Percentiles rank a stretch among this genome's conserved stretches.
Conservation (phyloP, 768 basidiomycete species). For the Serpula lacrymans region DNA sequence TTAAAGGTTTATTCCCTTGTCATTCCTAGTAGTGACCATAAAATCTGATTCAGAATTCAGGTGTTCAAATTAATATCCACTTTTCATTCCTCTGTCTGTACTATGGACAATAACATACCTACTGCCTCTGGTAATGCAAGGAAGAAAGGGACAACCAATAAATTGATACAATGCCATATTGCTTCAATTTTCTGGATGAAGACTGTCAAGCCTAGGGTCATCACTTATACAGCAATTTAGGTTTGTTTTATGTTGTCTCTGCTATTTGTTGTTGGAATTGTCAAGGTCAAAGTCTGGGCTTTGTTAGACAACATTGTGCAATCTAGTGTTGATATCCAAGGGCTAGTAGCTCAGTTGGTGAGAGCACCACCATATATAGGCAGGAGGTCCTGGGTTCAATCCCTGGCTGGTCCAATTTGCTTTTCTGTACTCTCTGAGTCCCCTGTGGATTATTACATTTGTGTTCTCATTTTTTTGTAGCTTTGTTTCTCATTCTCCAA, state of each 20-base stretch:
- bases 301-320: too few species aligned
- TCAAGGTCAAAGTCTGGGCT: too few species aligned
- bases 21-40: background rate
- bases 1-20: constrained; percentile 13
- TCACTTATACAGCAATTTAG: constrained; percentile 17
- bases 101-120: background rate
- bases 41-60: too few species aligned
- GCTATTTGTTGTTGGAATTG: too few species aligned
- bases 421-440: too few species aligned
- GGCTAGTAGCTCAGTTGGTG: too few species aligned
- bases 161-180: constrained; percentile 6
- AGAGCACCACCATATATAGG: too few species aligned
- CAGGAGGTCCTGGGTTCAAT: too few species aligned
- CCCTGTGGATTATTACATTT: too few species aligned
- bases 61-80: constrained; percentile 8
- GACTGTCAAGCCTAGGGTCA: constrained; percentile 10
- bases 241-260: too few species aligned
- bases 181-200: constrained; percentile 9
- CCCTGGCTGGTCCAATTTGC: too few species aligned
- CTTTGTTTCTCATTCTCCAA: constrained; percentile 13
- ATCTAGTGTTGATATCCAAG: constrained; percentile 2
- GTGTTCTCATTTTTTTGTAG: constrained; percentile 4
- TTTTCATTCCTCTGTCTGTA: constrained; percentile 9
- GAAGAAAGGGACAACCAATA: background rate
- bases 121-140: background rate